These are phyloP conservation scores for Hymenoscyphus infarciens DNA, from an alignment of 2,329 filamentous ascomycete genomes.

Conservation along the genomic window DNA sequence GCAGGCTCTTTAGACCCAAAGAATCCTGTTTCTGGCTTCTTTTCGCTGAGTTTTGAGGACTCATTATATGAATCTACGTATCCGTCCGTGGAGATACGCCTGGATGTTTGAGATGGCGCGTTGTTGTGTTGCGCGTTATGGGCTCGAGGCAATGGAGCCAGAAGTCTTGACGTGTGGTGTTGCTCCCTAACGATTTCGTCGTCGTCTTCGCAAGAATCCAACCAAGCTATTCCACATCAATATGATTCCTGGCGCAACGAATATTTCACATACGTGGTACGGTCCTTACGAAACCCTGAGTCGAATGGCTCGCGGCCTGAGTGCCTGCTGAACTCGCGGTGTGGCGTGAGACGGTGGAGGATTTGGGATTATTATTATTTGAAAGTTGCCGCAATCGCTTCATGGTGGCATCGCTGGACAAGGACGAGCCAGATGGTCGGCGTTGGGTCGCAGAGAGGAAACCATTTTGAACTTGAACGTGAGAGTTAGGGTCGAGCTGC, in stretches of 20 bases:
- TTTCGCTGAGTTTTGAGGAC: conserved; percentile 18
- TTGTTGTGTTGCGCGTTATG: conserved; percentile 33
- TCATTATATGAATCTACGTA: conserved; percentile 33
- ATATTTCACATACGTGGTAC: conserved; percentile 30
- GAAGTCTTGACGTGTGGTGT: conserved; percentile 22
- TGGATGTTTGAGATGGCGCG: conserved; percentile 19
- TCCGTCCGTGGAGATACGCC: conserved; percentile 34
- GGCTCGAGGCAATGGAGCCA: conserved; percentile 27
- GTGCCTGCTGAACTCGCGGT: conserved; percentile 29
- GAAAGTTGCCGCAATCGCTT: conserved; percentile 20
- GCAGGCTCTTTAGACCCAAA: conserved; percentile 35
- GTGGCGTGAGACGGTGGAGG: conserved; percentile 30
- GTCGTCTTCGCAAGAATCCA: conserved; percentile 33
- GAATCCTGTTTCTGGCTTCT: conserved; percentile 31
- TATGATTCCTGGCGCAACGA: not conserved
- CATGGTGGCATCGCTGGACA: conserved; percentile 27
- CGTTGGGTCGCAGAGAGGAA: conserved; percentile 12
- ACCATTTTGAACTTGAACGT: conserved; percentile 29
- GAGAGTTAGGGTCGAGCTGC: conserved; percentile 25
- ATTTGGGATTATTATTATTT: conserved; percentile 24
- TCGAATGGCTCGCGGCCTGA: conserved; percentile 21
- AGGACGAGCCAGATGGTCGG: conserved; percentile 25
- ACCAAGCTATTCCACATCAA: conserved; percentile 33
- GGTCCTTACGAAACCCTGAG: conserved; percentile 30
- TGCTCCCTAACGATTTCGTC: conserved; percentile 20